A percentile compares a stretch with the other conserved stretches of the same genome.
Conservation (phyloP, 495 filamentous ascomycete species). For the Collariella sp. region DNA sequence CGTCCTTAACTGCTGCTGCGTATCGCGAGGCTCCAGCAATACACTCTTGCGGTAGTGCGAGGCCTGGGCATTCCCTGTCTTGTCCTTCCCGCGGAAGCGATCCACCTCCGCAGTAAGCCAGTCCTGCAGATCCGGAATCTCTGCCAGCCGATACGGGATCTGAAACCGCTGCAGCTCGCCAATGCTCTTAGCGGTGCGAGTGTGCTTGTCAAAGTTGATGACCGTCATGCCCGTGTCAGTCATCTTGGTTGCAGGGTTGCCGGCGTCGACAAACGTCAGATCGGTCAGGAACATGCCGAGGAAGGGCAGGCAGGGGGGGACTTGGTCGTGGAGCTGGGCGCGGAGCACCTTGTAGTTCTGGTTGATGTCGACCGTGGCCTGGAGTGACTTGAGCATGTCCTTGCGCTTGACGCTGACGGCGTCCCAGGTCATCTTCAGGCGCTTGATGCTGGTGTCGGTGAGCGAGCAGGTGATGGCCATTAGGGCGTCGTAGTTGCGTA, state of each 20-base stretch:
- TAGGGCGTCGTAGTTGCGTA: slow-evolving; percentile 93
- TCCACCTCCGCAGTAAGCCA: slow-evolving; percentile 85
- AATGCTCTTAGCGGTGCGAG: slow-evolving; percentile 88
- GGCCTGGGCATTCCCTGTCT: slow-evolving; percentile 58
- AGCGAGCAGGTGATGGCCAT: slow-evolving; percentile 95
- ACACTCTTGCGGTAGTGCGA: slow-evolving; percentile 82
- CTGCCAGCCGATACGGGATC: slow-evolving; percentile 78
- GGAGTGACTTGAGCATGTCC: slow-evolving; percentile 63
- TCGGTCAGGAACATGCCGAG: slow-evolving; percentile 95
- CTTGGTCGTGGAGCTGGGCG: slow-evolving; percentile 73
- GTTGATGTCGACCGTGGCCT: slow-evolving; percentile 74
- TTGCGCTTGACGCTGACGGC: slow-evolving; percentile 79
- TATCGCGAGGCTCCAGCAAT: slow-evolving; percentile 76
- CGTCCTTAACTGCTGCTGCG: slow-evolving; percentile 39
- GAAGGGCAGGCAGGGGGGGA: slow-evolving; percentile 91
- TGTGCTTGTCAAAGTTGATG: slow-evolving; percentile 98
- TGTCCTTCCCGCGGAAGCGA: slow-evolving; percentile 69
- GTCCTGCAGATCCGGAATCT: slow-evolving; percentile 83
- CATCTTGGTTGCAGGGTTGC: slow-evolving; percentile 68
- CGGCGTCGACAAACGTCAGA: slow-evolving; percentile 80
- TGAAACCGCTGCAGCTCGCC: slow-evolving; percentile 96
- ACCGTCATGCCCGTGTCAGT: slow-evolving; percentile 51
- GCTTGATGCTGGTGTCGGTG: slow-evolving; percentile 81
- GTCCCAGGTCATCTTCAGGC: slow-evolving; percentile 94
- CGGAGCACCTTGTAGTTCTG: slow-evolving; percentile 91